Percentiles rank a stretch among this genome's conserved stretches.
These are phyloP conservation scores for Apiospora kogelbergensis DNA, from an alignment of 2,329 filamentous ascomycete genomes.

Conservation along the genomic window DNA sequence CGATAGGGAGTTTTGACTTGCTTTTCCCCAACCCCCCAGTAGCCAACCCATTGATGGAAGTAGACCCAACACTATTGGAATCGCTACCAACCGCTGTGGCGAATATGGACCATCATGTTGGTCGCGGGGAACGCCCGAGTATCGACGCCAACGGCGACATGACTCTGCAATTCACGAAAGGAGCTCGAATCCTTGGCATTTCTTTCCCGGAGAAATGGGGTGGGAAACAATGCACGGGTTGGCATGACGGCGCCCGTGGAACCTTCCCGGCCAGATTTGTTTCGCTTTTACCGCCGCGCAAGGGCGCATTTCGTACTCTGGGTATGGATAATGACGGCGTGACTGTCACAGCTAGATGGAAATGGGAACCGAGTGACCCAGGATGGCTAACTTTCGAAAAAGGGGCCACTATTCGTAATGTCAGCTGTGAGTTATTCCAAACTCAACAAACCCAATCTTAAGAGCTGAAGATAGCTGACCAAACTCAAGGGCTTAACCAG, in stretches of 20 bases:
- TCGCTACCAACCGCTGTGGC: constrained; percentile 36
- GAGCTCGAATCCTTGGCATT: constrained; percentile 32
- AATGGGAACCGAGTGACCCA: constrained; percentile 28
- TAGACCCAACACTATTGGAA: constrained; percentile 20
- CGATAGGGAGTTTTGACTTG: constrained; percentile 35
- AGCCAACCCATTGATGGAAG: constrained; percentile 29
- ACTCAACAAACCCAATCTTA: neutral
- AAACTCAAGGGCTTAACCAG: constrained; percentile 39
- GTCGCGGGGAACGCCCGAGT: constrained; percentile 33
- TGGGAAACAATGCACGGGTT: constrained; percentile 35
- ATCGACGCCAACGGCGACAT: constrained; percentile 31
- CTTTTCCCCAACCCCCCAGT: constrained; percentile 33
- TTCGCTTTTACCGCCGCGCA: constrained; percentile 26
- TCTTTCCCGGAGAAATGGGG: constrained; percentile 35
- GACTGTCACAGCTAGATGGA: constrained; percentile 32
- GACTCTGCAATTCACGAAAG: constrained; percentile 37
- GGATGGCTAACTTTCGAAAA: constrained; percentile 42
- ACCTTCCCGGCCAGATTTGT: constrained; percentile 29
- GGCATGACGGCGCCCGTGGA: constrained; percentile 32
- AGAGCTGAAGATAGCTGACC: neutral
- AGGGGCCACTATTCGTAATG: constrained; percentile 48
- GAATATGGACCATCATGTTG: constrained; percentile 33
- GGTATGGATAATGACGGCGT: constrained; percentile 19
- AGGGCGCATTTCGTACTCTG: constrained; percentile 21
- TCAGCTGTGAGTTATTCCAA: constrained; percentile 44